Percentiles rank a stretch among this genome's conserved stretches.
Conservation (phyloP, 202 grass and related monocot species). For the Carex sylvatica region DNA sequence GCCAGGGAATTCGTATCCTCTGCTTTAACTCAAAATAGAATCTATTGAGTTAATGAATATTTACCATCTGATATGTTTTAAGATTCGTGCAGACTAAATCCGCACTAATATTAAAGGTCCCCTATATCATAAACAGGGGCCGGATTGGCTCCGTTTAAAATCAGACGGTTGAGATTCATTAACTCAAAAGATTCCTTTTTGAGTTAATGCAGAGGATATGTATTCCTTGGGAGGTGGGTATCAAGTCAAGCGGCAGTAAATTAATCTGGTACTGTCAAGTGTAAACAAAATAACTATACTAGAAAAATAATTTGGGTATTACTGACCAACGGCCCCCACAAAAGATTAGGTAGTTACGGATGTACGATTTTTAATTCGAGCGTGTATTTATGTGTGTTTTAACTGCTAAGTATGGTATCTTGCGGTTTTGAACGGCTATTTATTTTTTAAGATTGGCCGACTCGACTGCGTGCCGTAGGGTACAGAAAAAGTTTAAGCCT, state of each 20-base stretch:
- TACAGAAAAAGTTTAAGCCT: constrained; percentile 12
- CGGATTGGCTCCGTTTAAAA: too few relatives aligned
- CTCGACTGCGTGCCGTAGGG: constrained; percentile 19
- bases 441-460: constrained; percentile 10
- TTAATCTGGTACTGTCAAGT: background rate
- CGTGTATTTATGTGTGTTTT: constrained; percentile 9
- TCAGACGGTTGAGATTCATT: too few relatives aligned
- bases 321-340: background rate
- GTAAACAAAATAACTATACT: background rate
- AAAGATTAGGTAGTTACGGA: background rate
- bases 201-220: too few relatives aligned
- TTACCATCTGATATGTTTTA: too few relatives aligned
- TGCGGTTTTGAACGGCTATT: constrained; percentile 26
- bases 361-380: constrained; percentile 1
- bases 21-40: too few relatives aligned
- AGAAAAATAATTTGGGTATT: background rate
- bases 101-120: too few relatives aligned
- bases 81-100: too few relatives aligned
- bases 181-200: too few relatives aligned
- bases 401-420: constrained; percentile 21
- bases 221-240: background rate
- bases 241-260: background rate
- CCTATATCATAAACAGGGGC: too few relatives aligned
- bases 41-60: too few relatives aligned
- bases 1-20: too few relatives aligned